phyloP scores from a whole-genome alignment of 306 rosid genomes.

The Dryas alaskensis region DNA sequence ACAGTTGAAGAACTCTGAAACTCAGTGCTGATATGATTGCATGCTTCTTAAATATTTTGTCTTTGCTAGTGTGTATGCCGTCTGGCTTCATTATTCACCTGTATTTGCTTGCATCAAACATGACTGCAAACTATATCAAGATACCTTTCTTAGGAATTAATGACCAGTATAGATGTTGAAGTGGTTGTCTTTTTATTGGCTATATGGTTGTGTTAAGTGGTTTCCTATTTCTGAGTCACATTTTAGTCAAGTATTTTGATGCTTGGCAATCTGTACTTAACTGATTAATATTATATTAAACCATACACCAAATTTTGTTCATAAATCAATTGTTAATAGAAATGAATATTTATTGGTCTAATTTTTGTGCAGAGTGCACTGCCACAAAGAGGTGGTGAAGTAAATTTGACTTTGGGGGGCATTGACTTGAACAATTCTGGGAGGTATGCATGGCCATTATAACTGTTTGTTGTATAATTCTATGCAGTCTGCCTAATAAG shows the following conservation, averaged over 20 bases:
- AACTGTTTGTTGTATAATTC: slow-evolving; percentile 11
- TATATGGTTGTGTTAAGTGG: neutral
- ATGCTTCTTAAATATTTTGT: too few relatives aligned
- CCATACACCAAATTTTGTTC: neutral
- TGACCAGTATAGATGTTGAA: neutral
- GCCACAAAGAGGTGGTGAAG: slow-evolving; percentile 97
- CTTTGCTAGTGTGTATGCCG: too few relatives aligned
- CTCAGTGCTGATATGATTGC: neutral
- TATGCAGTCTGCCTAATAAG: slow-evolving; percentile 23
- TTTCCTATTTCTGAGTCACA: neutral
- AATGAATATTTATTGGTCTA: slow-evolving; percentile 12
- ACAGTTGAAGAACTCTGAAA: neutral
- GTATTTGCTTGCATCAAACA: neutral
- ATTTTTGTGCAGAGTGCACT: slow-evolving; percentile 68
- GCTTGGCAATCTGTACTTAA: neutral
- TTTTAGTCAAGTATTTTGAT: neutral
- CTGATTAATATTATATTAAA: neutral
- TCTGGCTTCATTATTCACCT: neutral
- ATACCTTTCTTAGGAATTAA: neutral
- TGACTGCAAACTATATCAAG: slow-evolving; percentile 1
- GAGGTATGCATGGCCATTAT: slow-evolving; percentile 52
- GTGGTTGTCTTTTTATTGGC: neutral
- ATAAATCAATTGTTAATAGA: neutral
- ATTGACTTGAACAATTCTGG: slow-evolving; percentile 99
- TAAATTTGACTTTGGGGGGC: slow-evolving; percentile 93